Evolutionary conservation across 2,329 filamentous ascomycete species (phyloP).

Genomic region (Fusarium austroafricanum): DNA sequence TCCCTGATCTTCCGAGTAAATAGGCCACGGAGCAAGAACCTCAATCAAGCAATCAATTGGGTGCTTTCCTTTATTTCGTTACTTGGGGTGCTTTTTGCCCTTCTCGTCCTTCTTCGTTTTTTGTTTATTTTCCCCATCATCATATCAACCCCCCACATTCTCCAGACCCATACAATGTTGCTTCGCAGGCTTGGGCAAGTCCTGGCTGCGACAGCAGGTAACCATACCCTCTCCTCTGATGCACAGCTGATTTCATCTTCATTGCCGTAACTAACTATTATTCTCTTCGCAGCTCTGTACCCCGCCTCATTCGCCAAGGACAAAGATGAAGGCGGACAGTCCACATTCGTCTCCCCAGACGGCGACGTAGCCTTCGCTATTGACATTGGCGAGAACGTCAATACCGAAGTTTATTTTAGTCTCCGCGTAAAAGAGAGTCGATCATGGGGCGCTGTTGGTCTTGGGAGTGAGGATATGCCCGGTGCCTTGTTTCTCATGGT

Average conservation of each 20-base stretch:
- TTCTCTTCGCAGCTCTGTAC: constrained; percentile 39
- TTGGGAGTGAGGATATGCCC: constrained; percentile 64
- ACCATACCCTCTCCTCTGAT: background rate
- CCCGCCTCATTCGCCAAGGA: constrained; percentile 45
- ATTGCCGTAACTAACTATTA: background rate
- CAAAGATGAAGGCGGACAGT: constrained; percentile 50
- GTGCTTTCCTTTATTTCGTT: background rate
- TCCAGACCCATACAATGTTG: constrained; percentile 45
- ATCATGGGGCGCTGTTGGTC: constrained; percentile 67
- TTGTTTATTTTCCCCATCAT: constrained; percentile 1
- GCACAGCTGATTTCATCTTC: background rate
- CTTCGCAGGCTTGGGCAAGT: constrained; percentile 47
- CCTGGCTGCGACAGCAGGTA: constrained; percentile 47
- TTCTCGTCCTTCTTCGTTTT: background rate
- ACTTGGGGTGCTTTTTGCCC: no score
- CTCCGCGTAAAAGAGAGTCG: constrained; percentile 59
- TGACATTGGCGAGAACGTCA: constrained; percentile 60
- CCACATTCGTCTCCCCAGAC: constrained; percentile 59
- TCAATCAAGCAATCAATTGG: constrained; percentile 19
- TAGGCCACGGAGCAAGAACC: background rate
- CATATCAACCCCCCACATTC: constrained; percentile 19
- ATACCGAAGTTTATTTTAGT: constrained; percentile 65
- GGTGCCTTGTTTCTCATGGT: constrained; percentile 65
- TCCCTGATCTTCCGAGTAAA: constrained; percentile 34
- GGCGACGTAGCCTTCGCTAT: constrained; percentile 61